Evolutionary conservation across 441 rosid genomes (phyloP).

Genomic region (Jatropha multifida): DNA sequence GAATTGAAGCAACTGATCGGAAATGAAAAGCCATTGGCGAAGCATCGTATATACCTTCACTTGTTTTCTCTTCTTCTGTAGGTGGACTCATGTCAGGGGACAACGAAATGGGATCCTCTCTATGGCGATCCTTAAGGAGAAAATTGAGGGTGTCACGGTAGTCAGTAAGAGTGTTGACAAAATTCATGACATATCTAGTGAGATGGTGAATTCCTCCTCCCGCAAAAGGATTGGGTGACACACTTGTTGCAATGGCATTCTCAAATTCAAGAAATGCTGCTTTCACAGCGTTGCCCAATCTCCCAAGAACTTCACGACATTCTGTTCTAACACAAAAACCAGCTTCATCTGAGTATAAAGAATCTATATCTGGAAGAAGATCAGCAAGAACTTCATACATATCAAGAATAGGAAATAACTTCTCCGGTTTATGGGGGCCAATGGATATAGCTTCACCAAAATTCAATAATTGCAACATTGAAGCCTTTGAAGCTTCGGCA

Average conservation of each 20-base stretch:
- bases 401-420: constrained; percentile 66
- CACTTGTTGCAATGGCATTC: constrained; percentile 60
- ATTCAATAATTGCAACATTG: constrained; percentile 73
- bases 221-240: constrained; percentile 53
- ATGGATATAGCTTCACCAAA: constrained; percentile 85
- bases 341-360: constrained; percentile 44
- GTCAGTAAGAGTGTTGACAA: constrained; percentile 61
- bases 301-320: constrained; percentile 56
- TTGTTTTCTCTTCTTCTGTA: constrained; percentile 38
- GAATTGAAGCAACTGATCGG: constrained; percentile 54
- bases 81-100: constrained; percentile 41
- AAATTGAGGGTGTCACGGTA: constrained; percentile 55
- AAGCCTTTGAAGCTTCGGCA: constrained; percentile 64
- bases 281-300: constrained; percentile 63
- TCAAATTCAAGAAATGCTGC: constrained; percentile 70
- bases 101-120: constrained; percentile 28
- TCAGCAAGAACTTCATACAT: constrained; percentile 79
- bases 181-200: constrained; percentile 83
- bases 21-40: constrained; percentile 52
- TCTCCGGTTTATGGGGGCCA: constrained; percentile 76
- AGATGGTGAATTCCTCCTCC: constrained; percentile 80
- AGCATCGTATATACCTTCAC: constrained; percentile 28
- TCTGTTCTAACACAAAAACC: constrained; percentile 57
- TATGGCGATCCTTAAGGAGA: constrained; percentile 52
- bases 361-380: constrained; percentile 64